A percentile compares a stretch with the other conserved stretches of the same genome.
Evolutionary conservation across 2,329 filamentous ascomycete species (phyloP).

Genomic region (Conoideocrella luteorostrata): DNA sequence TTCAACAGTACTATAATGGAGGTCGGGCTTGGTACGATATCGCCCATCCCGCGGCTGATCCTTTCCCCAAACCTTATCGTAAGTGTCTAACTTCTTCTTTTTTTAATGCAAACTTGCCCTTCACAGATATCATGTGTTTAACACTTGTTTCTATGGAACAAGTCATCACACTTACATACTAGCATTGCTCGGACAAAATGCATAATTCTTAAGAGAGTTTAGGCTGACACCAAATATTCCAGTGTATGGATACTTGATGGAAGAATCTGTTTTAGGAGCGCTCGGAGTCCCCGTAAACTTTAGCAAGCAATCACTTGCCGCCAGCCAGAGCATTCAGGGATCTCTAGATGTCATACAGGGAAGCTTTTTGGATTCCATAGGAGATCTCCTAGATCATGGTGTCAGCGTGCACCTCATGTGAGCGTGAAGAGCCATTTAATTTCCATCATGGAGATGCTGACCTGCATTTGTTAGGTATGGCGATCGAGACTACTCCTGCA

Average conservation of each 20-base stretch:
- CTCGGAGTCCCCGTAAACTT: slow-evolving; percentile 59
- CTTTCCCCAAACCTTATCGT: slow-evolving; percentile 58
- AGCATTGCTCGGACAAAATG: too few relatives aligned
- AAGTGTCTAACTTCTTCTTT: too few relatives aligned
- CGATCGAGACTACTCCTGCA: slow-evolving; percentile 54
- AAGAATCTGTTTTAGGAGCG: slow-evolving; percentile 46
- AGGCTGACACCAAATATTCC: too few relatives aligned
- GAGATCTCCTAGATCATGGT: slow-evolving; percentile 52
- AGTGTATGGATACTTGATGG: slow-evolving; percentile 58
- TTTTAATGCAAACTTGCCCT: too few relatives aligned
- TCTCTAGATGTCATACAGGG: slow-evolving; percentile 53
- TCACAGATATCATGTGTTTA: too few relatives aligned
- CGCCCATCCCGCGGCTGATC: slow-evolving; percentile 46
- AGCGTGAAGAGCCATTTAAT: too few relatives aligned
- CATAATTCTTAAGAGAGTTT: too few relatives aligned
- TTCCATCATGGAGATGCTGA: too few relatives aligned
- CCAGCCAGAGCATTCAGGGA: slow-evolving; percentile 49
- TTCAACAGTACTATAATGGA: slow-evolving; percentile 49
- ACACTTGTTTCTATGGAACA: too few relatives aligned
- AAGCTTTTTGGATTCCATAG: slow-evolving; percentile 44
- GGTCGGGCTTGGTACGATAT: slow-evolving; percentile 58
- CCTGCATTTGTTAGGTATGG: too few relatives aligned
- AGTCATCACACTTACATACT: too few relatives aligned
- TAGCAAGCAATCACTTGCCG: slow-evolving; percentile 36
- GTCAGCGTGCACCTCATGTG: slow-evolving; percentile 65